phyloP scores from a whole-genome alignment of 352 stramenopile genomes.

The Plasmopara muralis region DNA sequence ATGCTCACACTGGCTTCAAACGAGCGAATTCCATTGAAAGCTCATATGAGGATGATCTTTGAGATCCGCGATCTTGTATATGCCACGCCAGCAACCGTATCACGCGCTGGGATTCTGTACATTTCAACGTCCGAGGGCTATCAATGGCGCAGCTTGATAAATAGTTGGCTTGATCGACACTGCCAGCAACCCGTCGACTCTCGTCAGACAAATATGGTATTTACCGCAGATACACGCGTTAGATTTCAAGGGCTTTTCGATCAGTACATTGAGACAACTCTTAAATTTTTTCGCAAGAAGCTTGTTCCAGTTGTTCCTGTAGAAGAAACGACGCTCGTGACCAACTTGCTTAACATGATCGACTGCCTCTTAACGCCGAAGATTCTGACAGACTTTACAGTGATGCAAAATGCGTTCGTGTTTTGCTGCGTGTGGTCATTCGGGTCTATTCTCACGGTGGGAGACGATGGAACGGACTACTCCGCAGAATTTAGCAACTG shows the following conservation, averaged over 20 bases:
- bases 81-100: slow-evolving; percentile 93
- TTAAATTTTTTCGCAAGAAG: slow-evolving; percentile 92
- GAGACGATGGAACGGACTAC: slow-evolving; percentile 93
- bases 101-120: slow-evolving; percentile 93
- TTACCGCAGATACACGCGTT: slow-evolving; percentile 59
- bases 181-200: slow-evolving; percentile 56
- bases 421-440: slow-evolving; percentile 96
- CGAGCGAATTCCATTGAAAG: slow-evolving; percentile 94
- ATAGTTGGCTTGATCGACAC: slow-evolving; percentile 87
- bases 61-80: slow-evolving; percentile 95
- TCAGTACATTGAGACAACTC: slow-evolving; percentile 88
- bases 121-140: slow-evolving; percentile 93
- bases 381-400: slow-evolving; percentile 63
- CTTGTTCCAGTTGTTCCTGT: slow-evolving; percentile 88
- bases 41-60: slow-evolving; percentile 97
- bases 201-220: slow-evolving; percentile 68
- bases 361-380: slow-evolving; percentile 84
- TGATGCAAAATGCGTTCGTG: slow-evolving; percentile 91
- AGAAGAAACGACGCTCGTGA: slow-evolving; percentile 91
- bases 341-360: slow-evolving; percentile 92
- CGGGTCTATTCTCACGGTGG: slow-evolving; percentile 87
- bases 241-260: slow-evolving; percentile 88
- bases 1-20: slow-evolving; percentile 96
- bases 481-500: slow-evolving; percentile 92
- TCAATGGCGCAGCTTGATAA: slow-evolving; percentile 93